Conservation (phyloP, 1,284 basidiomycete species). For the Xerocomus subilludens region DNA sequence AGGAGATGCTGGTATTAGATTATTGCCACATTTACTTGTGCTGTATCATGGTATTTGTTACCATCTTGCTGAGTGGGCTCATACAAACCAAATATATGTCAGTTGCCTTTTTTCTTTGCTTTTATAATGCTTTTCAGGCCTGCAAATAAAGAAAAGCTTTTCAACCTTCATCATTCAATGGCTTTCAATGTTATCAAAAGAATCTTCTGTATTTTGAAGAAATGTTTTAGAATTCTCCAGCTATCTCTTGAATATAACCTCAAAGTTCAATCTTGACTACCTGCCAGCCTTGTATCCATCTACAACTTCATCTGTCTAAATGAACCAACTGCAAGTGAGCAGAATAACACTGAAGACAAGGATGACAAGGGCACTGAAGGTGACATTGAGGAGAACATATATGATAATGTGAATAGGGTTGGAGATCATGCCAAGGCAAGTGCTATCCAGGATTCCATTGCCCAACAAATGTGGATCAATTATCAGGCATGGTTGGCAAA, state of each 20-base stretch:
- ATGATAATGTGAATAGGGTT: too few relatives aligned
- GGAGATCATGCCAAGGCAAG: too few relatives aligned
- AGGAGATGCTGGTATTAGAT: not conserved
- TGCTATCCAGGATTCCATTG: too few relatives aligned
- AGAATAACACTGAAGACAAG: too few relatives aligned
- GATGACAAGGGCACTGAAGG: too few relatives aligned
- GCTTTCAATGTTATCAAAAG: not conserved
- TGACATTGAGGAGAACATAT: too few relatives aligned
- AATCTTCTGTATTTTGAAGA: not conserved
- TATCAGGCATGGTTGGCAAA: too few relatives aligned
- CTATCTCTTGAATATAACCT: conserved; percentile 50
- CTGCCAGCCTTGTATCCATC: too few relatives aligned
- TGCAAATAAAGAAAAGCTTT: not conserved
- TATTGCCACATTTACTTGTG: not conserved
- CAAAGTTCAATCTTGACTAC: not conserved
- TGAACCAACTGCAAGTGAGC: too few relatives aligned
- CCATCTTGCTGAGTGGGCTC: not conserved
- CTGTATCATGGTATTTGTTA: not conserved
- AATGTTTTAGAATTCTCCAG: not conserved
- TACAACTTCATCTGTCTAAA: too few relatives aligned
- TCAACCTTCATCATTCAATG: not conserved
- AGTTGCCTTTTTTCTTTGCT: not conserved
- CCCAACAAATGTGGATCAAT: too few relatives aligned
- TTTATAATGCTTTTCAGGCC: not conserved
- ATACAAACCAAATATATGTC: not conserved